These are phyloP conservation scores for Colletotrichum nymphaeae DNA, from an alignment of 2,329 filamentous ascomycete species.

Conservation along the genomic window DNA sequence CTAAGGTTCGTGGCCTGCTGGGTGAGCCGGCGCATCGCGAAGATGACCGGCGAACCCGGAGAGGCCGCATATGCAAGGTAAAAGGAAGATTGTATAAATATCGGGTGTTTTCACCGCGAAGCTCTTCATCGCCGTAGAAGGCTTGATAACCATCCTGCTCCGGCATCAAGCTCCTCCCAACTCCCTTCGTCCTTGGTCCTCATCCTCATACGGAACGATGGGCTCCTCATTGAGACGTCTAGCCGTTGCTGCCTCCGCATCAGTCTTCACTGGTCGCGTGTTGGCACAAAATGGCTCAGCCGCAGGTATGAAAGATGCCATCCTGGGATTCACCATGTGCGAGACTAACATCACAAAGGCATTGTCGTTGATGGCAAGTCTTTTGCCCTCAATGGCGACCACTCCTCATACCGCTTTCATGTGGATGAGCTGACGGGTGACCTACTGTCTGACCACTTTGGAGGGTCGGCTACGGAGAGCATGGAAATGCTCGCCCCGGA, in stretches of 20 bases:
- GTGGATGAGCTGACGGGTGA: conserved; percentile 67
- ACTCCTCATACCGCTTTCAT: conserved; percentile 72
- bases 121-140: not conserved
- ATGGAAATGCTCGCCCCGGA: conserved; percentile 43
- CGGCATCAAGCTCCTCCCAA: not conserved
- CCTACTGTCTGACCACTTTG: conserved; percentile 71
- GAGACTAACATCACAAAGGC: conserved; percentile 45
- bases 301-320: not conserved
- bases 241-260: conserved; percentile 7
- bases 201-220: not conserved
- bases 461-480: conserved; percentile 64
- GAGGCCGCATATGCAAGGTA: not conserved
- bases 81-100: conserved; percentile 2
- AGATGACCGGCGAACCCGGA: not conserved
- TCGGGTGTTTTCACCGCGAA: not conserved
- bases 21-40: not conserved
- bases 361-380: conserved; percentile 65
- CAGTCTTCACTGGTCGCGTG: not conserved
- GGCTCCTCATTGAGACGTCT: not conserved
- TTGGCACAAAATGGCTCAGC: conserved; percentile 6
- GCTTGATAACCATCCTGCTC: not conserved
- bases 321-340: no score
- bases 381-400: conserved; percentile 67
- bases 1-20: not conserved
- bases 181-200: not conserved